Evolutionary conservation across 2,329 filamentous ascomycete genomes (phyloP).

Genomic region (Phoma herbarum): DNA sequence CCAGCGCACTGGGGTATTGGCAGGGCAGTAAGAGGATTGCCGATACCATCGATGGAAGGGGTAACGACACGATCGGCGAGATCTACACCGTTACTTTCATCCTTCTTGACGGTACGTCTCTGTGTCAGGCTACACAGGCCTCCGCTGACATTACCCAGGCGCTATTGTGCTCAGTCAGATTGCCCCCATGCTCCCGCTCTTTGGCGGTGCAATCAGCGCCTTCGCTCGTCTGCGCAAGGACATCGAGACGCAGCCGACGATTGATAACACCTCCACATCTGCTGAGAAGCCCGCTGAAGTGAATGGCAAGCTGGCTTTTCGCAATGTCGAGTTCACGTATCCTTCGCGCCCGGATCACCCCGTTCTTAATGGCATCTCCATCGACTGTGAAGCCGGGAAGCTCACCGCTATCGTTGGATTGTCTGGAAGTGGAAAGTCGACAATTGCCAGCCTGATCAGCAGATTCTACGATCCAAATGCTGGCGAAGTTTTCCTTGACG

Average conservation of each 20-base stretch:
- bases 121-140: neutral
- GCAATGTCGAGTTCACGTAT: slow-evolving; percentile 54
- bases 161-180: slow-evolving; percentile 58
- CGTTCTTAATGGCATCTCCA: slow-evolving; percentile 51
- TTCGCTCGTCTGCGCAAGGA: slow-evolving; percentile 67
- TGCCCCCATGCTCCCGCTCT: slow-evolving; percentile 60
- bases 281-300: slow-evolving; percentile 35
- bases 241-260: slow-evolving; percentile 59
- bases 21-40: slow-evolving; percentile 68
- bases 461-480: slow-evolving; percentile 54
- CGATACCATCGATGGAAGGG: slow-evolving; percentile 49
- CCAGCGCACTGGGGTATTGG: slow-evolving; percentile 74
- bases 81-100: slow-evolving; percentile 66
- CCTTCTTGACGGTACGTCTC: slow-evolving; percentile 58
- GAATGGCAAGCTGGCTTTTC: slow-evolving; percentile 59
- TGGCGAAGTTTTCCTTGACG: slow-evolving; percentile 68
- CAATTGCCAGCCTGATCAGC: slow-evolving; percentile 50
- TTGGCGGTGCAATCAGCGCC: slow-evolving; percentile 60
- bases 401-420: slow-evolving; percentile 56
- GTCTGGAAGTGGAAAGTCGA: slow-evolving; percentile 55
- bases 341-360: slow-evolving; percentile 52
- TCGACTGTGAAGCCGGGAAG: slow-evolving; percentile 50
- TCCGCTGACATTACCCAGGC: slow-evolving; percentile 40
- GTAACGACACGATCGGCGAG: slow-evolving; percentile 54
- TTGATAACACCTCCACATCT: slow-evolving; percentile 49